Evolutionary conservation across 352 stramenopile genomes (phyloP), one percentile per base, ranked within the genome.

Genomic region (Globisporangium irregulare): DNA sequence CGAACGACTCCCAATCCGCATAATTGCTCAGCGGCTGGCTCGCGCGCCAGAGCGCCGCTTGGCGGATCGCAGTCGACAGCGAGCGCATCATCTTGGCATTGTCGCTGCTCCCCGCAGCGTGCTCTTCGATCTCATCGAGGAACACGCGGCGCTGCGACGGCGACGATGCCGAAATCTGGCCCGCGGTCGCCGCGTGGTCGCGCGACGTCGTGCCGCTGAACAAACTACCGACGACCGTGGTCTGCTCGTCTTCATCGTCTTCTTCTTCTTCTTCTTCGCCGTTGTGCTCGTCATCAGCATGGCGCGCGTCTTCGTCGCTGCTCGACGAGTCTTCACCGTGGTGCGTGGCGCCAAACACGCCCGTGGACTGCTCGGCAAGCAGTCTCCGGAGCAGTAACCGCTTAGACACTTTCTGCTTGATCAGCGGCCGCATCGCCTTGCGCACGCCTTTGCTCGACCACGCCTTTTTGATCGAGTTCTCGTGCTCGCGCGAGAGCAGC

Each of bases 381-480:
- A 96, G 73, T 18, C 87, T 84, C 67, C 86, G 80, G 18, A 96
- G 62, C 12, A 96, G 72, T 53, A 96, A 48, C 1, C 86, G 81
- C 66, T 96, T 94, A 5, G 85, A 89, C 0, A 96, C 86, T 43
- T 93, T 94, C 66, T 96, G 88, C 66, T 96, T 94, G 59, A 94
- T 75, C 32, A 96, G 73, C 34, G 88, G 86, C 14, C 85, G 83
- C 88, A 96, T 96, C 3, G 88, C 86, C 66, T 94, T 94, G 29
- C 86, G 86, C 36, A 95, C 85, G 57, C 82, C 84, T 69, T 95
- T 95, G 69, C 84, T 94, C 10, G 84, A 93, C 86, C 88, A 96
- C 2, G 86, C 88, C 57, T 93, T 94, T 66, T 96, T 94, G 68
- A 91, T 92, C 10, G 87, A 90, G 61, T 90, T 94, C 66, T 96